Conservation (phyloP, 805 yeast genomes). For the Saccharomycopsis capsularis region DNA sequence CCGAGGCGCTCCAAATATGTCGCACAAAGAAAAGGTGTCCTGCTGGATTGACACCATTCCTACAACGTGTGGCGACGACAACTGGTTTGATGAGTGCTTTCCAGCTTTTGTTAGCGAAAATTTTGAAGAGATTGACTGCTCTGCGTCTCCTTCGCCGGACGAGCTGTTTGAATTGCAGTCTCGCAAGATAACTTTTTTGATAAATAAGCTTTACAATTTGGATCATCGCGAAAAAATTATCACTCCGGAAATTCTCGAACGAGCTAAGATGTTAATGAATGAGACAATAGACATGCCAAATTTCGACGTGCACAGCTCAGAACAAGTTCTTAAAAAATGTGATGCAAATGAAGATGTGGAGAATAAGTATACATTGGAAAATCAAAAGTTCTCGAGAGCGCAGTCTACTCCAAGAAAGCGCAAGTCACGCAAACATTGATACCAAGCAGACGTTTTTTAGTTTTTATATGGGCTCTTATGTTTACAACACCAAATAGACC, state of each 20-base stretch:
- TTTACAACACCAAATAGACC: no score
- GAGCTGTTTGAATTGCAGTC: constrained; percentile 50
- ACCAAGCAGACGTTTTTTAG: no score
- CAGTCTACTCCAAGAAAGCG: constrained; percentile 17
- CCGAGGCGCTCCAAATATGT: constrained; percentile 55
- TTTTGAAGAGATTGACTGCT: constrained; percentile 21
- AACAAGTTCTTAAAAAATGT: no score
- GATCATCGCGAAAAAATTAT: constrained; percentile 14
- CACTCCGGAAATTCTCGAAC: constrained; percentile 3
- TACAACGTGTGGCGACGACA: constrained; percentile 25
- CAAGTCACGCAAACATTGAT: constrained; percentile 8
- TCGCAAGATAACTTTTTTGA: constrained; percentile 41
- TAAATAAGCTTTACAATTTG: constrained; percentile 33
- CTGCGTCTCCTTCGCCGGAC: constrained; percentile 32
- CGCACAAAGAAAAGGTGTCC: constrained; percentile 56
- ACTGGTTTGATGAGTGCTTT: constrained; percentile 41
- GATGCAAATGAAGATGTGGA: no score
- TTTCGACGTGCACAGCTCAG: no score
- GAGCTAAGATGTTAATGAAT: background rate
- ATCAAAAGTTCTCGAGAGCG: constrained; percentile 1
- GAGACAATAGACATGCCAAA: background rate
- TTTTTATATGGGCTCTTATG: no score
- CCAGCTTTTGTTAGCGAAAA: constrained; percentile 37
- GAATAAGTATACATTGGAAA: background rate
- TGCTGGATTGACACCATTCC: constrained; percentile 61